Base-by-base conservation (phyloP, 768 basidiomycete genomes). In the Mycena crocata region DNA sequence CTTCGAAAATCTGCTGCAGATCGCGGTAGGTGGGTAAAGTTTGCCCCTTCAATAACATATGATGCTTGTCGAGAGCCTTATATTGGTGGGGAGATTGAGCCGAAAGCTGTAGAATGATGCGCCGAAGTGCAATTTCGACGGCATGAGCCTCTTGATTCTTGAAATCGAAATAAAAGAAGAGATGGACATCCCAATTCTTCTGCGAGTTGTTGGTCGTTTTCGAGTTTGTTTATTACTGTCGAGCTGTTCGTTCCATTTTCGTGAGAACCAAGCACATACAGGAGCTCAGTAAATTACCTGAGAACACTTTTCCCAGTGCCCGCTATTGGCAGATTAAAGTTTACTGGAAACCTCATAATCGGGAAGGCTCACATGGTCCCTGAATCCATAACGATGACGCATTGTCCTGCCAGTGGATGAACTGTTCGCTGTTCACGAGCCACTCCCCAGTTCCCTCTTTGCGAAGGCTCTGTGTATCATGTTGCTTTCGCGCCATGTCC, bases 371-470 rank as follows among this genome's bases (percentile, higher is more conserved):
- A 55, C 61, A 62, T 6, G 50, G 51, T 28, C 51, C 61, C 51
- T 55, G 15, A 15, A 62, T 62, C 51, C 61, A 55, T 4, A 62
- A 34, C 1, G 23, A n/a, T 7, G 51, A 42, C 10, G 42, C n/a
- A 24, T 62, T 54, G 17, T 62, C 50, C n/a, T 62, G 42, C 61
- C 61, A 62, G 24, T 54, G 32, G n/a, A 51, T 42, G 39, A 62
- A 62, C 39, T 21, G 3, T 28, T 31, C 30, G 14, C 50, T 17
- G n/a, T 62, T 44, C 21, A 54, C 24, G 14, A 62, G 24, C 61
- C 52, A 62, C 12, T 15, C 32, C 19, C 60, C 61, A 23, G 51
- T 54, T 3, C 50, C 51, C 2, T 44, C 61, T n/a, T 54, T 44
- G n/a, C 34, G 42, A 46, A 55, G 51, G 32, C 35, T 46, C 34